Conservation (phyloP, 768 basidiomycete genomes). For the Suillus lakei region DNA sequence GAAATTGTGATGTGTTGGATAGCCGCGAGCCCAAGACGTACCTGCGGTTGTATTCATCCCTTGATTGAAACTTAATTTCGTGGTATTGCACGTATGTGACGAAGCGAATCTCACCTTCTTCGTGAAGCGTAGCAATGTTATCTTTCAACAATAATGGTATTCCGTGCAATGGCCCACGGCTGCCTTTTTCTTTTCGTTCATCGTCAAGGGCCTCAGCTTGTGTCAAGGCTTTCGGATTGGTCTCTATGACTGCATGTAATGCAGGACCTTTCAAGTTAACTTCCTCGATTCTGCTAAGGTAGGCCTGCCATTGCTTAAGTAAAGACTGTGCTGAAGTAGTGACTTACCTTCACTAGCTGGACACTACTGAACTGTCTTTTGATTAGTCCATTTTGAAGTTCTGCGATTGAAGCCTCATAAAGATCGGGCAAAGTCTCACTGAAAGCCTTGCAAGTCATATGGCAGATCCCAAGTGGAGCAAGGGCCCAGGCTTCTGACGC, state of each 20-base stretch:
- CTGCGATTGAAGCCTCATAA: neutral
- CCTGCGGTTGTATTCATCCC: neutral
- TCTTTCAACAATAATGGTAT: slow-evolving; percentile 58
- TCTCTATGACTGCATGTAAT: slow-evolving; percentile 63
- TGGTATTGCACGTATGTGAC: neutral
- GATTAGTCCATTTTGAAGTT: neutral
- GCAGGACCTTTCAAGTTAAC: slow-evolving; percentile 66
- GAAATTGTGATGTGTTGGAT: neutral
- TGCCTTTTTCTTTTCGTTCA: slow-evolving; percentile 46
- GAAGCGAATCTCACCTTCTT: slow-evolving; percentile 18
- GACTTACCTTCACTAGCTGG: neutral
- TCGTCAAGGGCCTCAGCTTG: slow-evolving; percentile 56
- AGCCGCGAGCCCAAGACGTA: neutral
- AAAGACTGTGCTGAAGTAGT: neutral
- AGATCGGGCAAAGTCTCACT: neutral
- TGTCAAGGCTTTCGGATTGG: slow-evolving; percentile 54
- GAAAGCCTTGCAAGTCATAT: neutral
- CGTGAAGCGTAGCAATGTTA: slow-evolving; percentile 27
- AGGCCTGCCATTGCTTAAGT: slow-evolving; percentile 46
- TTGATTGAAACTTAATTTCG: neutral
- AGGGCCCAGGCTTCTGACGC: too few relatives aligned
- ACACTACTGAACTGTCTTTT: neutral
- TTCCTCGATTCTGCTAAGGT: slow-evolving; percentile 68
- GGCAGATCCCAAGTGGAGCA: too few relatives aligned
- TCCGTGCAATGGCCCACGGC: slow-evolving; percentile 52